A percentile compares a stretch with the other conserved stretches of the same genome.
Conservation (phyloP, 495 filamentous ascomycete species). For the Aspergillus indologenus region DNA sequence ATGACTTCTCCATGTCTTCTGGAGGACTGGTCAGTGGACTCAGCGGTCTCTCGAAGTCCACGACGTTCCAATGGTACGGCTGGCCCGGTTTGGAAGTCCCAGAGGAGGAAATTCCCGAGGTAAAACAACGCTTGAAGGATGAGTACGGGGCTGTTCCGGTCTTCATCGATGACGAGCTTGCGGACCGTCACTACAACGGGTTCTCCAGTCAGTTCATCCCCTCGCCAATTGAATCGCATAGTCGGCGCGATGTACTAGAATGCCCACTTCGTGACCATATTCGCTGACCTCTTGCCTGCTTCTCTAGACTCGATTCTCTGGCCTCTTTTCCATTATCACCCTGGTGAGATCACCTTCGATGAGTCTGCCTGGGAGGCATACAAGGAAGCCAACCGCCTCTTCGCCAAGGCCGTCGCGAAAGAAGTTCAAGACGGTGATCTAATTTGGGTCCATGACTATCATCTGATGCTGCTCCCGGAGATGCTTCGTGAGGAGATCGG, state of each 20-base stretch:
- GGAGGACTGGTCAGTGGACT: slow-evolving; percentile 90
- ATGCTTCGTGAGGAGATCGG: slow-evolving; percentile 89
- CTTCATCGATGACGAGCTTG: slow-evolving; percentile 74
- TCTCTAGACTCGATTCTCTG: slow-evolving; percentile 86
- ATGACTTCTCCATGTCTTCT: slow-evolving; percentile 91
- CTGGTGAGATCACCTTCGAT: slow-evolving; percentile 95
- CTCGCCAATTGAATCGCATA: neutral
- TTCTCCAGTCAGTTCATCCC: slow-evolving; percentile 67
- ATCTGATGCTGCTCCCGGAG: slow-evolving; percentile 90
- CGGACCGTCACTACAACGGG: slow-evolving; percentile 80
- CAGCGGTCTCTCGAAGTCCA: slow-evolving; percentile 83
- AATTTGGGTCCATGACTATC: slow-evolving; percentile 98
- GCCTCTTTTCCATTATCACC: slow-evolving; percentile 97
- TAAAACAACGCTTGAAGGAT: slow-evolving; percentile 66
- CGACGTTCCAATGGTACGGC: slow-evolving; percentile 95
- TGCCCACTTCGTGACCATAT: neutral
- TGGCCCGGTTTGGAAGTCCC: slow-evolving; percentile 91
- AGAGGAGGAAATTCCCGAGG: slow-evolving; percentile 59
- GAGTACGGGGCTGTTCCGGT: slow-evolving; percentile 73
- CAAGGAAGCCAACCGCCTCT: slow-evolving; percentile 81
- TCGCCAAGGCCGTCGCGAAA: slow-evolving; percentile 76
- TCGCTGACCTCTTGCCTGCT: slow-evolving; percentile 16
- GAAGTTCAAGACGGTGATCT: slow-evolving; percentile 87
- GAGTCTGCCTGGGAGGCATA: slow-evolving; percentile 93
- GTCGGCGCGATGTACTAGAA: neutral